Evolutionary conservation across 1,284 basidiomycete species (phyloP).

Genomic region (Rhodotorula sp.): DNA sequence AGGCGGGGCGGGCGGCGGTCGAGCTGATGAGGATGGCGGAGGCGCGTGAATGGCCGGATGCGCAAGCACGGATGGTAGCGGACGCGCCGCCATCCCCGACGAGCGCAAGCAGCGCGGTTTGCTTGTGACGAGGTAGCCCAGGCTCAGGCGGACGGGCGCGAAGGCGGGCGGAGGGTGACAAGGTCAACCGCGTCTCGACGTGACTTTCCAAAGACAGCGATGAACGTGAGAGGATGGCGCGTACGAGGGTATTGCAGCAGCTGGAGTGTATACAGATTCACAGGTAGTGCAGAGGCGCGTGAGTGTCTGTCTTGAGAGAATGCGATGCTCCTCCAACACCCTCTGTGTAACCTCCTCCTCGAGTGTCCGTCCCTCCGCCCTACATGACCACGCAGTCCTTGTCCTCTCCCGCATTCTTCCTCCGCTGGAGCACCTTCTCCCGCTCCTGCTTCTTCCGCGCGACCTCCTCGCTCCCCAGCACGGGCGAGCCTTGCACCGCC

Average conservation of each 20-base stretch:
- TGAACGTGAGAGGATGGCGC: neutral
- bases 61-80: neutral
- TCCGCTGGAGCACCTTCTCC: slow-evolving; percentile 44
- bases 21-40: neutral
- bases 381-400: slow-evolving; percentile 40
- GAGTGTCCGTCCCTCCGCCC: neutral
- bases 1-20: neutral
- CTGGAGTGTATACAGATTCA: neutral
- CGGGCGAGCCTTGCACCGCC: slow-evolving; percentile 15
- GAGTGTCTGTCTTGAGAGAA: slow-evolving; percentile 1
- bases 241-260: neutral
- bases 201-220: neutral
- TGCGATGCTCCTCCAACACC: neutral
- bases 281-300: neutral
- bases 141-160: no score
- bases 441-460: slow-evolving; percentile 21
- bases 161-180: neutral
- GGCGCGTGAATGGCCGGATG: neutral
- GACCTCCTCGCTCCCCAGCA: slow-evolving; percentile 26
- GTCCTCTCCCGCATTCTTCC: slow-evolving; percentile 43
- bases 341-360: neutral
- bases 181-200: neutral
- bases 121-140: neutral
- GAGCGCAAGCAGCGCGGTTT: neutral
- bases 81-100: neutral